phyloP scores from a whole-genome alignment of 1,284 basidiomycete genomes.

The Tilletia setariae region DNA sequence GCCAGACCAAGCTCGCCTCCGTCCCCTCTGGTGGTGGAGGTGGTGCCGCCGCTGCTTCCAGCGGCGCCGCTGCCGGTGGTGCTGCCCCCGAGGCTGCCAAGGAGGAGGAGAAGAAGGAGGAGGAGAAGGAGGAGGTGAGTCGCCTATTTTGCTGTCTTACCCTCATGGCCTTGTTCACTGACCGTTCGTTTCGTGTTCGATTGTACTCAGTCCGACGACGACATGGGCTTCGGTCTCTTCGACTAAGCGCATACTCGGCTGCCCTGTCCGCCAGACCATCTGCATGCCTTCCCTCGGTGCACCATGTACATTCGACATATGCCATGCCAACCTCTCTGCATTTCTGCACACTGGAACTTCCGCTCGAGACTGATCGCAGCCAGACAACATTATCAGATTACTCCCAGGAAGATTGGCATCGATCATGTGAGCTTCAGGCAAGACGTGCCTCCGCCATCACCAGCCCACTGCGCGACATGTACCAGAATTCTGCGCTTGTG shows the following conservation, averaged over 20 bases:
- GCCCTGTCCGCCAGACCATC: not conserved
- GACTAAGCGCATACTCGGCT: constrained; percentile 16
- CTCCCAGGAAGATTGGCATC: not conserved
- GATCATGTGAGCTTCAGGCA: constrained; percentile 29
- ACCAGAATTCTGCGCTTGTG: constrained; percentile 27
- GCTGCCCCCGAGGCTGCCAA: constrained; percentile 68
- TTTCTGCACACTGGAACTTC: not conserved
- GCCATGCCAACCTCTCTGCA: too few relatives aligned
- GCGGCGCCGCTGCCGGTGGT: constrained; percentile 59
- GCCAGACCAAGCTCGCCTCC: constrained; percentile 86
- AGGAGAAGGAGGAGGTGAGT: constrained; percentile 52
- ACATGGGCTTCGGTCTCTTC: constrained; percentile 20
- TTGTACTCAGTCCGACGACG: constrained; percentile 15
- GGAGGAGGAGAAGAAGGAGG: constrained; percentile 56
- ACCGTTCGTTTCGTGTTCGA: not conserved
- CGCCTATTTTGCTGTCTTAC: not conserved
- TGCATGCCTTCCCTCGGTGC: not conserved
- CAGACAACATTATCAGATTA: not conserved
- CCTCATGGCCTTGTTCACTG: not conserved
- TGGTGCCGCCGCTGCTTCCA: constrained; percentile 42
- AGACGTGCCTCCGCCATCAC: constrained; percentile 23
- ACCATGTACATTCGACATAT: not conserved
- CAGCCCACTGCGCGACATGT: constrained; percentile 25
- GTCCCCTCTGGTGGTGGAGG: constrained; percentile 61
- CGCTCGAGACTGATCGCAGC: not conserved